Conservation (phyloP, 306 rosid species). For the Nissolia schottii region DNA sequence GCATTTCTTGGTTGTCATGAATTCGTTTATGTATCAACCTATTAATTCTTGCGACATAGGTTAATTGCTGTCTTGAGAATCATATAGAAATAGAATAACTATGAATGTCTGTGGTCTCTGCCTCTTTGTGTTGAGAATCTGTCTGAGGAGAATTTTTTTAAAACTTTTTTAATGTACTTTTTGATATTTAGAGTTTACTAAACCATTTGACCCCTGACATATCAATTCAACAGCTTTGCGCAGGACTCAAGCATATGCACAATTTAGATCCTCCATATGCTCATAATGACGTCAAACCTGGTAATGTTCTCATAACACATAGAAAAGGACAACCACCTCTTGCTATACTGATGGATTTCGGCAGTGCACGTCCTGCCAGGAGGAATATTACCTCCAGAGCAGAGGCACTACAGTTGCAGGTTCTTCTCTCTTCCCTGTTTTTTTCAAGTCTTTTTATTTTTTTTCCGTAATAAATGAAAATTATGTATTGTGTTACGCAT, state of each 20-base stretch:
- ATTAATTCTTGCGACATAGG: constrained; percentile 2
- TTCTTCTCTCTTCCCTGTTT: constrained; percentile 19
- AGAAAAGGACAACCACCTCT: constrained; percentile 78
- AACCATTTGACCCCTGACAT: constrained; percentile 33
- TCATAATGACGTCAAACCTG: constrained; percentile 95
- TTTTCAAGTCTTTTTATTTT: neutral
- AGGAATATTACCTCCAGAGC: constrained; percentile 69
- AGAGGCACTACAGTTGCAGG: constrained; percentile 98
- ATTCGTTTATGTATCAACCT: neutral
- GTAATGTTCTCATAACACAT: constrained; percentile 80
- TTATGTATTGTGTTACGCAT: neutral
- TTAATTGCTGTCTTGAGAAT: constrained; percentile 4
- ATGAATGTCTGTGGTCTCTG: constrained; percentile 7
- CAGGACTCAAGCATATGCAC: constrained; percentile 98
- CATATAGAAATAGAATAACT: neutral
- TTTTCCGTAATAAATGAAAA: neutral
- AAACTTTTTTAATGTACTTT: neutral
- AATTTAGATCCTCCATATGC: constrained; percentile 90
- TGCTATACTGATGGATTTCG: constrained; percentile 98
- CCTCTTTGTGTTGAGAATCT: constrained; percentile 7
- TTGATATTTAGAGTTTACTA: constrained; percentile 1
- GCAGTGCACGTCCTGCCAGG: constrained; percentile 93
- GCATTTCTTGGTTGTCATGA: constrained; percentile 1
- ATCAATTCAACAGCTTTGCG: constrained; percentile 74
- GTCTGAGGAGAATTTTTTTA: neutral